Evolutionary conservation across 306 rosid species (phyloP).

Genomic region (Benincasa hispida): DNA sequence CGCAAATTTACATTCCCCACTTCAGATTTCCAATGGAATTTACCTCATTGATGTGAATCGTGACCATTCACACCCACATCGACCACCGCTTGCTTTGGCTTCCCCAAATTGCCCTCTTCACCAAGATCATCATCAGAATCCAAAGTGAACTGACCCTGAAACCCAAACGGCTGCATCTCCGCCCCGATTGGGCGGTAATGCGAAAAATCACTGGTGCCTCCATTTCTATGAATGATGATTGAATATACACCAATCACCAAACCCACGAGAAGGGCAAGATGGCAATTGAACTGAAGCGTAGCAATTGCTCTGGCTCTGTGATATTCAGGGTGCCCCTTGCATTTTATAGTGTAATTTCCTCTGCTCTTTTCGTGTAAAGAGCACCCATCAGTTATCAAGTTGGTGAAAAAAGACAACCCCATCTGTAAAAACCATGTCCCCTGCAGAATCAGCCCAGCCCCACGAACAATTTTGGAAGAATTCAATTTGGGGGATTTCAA

Average conservation of each 20-base stretch:
- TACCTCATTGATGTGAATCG: conserved; percentile 25
- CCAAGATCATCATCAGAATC: conserved; percentile 41
- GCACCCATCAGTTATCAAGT: conserved; percentile 54
- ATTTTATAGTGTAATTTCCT: conserved; percentile 60
- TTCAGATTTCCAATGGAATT: background rate
- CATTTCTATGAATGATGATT: conserved; percentile 11
- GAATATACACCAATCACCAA: conserved; percentile 34
- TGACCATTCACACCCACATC: conserved; percentile 44
- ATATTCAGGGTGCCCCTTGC: conserved; percentile 61
- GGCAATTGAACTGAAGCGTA: conserved; percentile 91
- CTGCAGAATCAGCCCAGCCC: conserved; percentile 51
- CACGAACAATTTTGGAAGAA: conserved; percentile 45
- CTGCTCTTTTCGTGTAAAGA: conserved; percentile 37
- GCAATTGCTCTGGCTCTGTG: conserved; percentile 89
- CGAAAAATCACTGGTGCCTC: background rate
- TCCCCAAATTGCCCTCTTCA: conserved; percentile 21
- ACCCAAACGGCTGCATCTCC: conserved; percentile 34
- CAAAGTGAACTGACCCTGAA: conserved; percentile 42
- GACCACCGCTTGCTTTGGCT: conserved; percentile 19
- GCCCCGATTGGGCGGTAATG: conserved; percentile 40
- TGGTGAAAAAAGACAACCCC: conserved; percentile 53
- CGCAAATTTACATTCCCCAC: background rate
- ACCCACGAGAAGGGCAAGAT: conserved; percentile 56
- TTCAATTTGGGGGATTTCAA: conserved; percentile 24
- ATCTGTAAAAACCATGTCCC: conserved; percentile 80